phyloP scores from a whole-genome alignment of 352 stramenopile species.

The Pythium phragmiticola region DNA sequence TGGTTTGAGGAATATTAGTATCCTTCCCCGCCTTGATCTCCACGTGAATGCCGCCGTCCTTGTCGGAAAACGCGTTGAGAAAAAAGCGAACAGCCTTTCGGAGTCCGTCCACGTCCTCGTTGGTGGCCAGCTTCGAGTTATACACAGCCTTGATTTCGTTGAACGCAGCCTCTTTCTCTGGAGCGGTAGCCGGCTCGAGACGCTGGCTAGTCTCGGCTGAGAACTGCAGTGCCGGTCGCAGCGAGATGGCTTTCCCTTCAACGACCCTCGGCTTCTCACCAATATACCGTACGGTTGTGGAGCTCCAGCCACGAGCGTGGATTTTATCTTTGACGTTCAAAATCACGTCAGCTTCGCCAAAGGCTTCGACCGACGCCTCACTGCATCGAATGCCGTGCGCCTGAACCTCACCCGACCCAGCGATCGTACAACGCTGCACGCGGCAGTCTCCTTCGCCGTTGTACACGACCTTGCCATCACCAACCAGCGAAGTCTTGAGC shows the following conservation, averaged over 20 bases:
- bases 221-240: background rate
- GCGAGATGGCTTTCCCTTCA: constrained; percentile 7
- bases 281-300: constrained; percentile 5
- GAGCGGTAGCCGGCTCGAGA: background rate
- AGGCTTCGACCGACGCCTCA: background rate
- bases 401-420: constrained; percentile 2
- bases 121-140: background rate
- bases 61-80: background rate
- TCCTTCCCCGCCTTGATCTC: background rate
- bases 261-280: background rate
- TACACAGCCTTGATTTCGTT: background rate
- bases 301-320: constrained; percentile 5
- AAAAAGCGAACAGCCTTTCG: background rate
- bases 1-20: background rate
- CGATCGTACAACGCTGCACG: constrained; percentile 10
- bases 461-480: constrained; percentile 3
- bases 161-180: background rate
- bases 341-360: constrained; percentile 7
- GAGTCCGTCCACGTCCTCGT: background rate
- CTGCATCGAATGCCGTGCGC: constrained; percentile 2
- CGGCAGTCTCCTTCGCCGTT: constrained; percentile 8
- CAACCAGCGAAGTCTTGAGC: constrained; percentile 10
- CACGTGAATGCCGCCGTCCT: background rate
- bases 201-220: background rate
- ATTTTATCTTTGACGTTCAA: background rate